Base-by-base conservation (phyloP, 2,329 filamentous ascomycete genomes). In the Daldinia sp. region DNA sequence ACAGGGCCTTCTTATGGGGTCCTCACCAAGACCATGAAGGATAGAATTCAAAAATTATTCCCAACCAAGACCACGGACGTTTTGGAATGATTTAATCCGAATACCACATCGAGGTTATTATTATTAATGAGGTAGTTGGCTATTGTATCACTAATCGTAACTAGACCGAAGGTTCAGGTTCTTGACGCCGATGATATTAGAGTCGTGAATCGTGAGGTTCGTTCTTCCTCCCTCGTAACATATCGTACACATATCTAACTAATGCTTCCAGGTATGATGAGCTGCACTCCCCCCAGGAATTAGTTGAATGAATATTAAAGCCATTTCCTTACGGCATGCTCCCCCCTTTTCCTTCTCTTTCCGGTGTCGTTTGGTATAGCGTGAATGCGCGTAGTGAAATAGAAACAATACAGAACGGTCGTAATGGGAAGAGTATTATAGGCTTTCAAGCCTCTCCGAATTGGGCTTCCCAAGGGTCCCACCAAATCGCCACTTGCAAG, bases 201-300 rank as follows among this genome's bases (percentile, higher is more conserved):
- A 39, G 23, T 48, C 25, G n/a, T 59, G 48, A 32, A 47, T 15
- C 45, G 19, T 29, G 25, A 48, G 25, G 32, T 48, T 25, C n/a
- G 29, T 37, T 45, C 13, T 27, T 23, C 54, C n/a, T 43, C 23
- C 32, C 29, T 30, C 30, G 19, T 43, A 32, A 32, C 45, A 29
- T 48, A 29, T 17, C 15, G 21, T 53, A 19, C 39, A 47, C 13
- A 27, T 29, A 29, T 25, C 35, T 17, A 45, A 23, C 41, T 17
- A 37, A 47, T 55, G 23, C 53, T 48, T 48, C 45, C 25, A 32
- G 45, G 27, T 48, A 30, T 13, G 15, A 48, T 2, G 8, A 32
- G 25, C 30, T 45, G 11, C 45, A 30, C 27, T 32, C 37, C 21
- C 7, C 19, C 35, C 23, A 41, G 21, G 30, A 41, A 29, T 29